Conservation (phyloP, 495 filamentous ascomycete species). For the Penicillium subrubescens region DNA sequence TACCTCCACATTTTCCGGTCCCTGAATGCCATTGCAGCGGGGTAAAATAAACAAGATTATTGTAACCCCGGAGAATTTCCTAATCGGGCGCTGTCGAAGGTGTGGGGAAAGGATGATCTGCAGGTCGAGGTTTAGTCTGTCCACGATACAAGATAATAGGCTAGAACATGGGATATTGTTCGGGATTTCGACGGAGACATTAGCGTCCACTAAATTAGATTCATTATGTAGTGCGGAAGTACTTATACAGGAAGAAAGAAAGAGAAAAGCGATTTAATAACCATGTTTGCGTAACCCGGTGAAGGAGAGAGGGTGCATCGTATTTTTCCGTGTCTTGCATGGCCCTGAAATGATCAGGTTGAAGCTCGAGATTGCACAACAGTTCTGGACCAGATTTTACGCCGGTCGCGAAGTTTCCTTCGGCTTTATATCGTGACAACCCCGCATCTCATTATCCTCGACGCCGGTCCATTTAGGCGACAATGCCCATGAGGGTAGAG, state of each 20-base stretch:
- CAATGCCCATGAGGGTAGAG: constrained; percentile 34
- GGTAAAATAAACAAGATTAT: background rate
- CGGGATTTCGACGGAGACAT: background rate
- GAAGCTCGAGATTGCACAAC: background rate
- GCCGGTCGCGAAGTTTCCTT: background rate
- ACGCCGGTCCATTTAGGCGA: constrained; percentile 17
- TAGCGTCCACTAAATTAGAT: background rate
- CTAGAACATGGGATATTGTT: background rate
- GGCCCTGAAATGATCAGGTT: background rate
- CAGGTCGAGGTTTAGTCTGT: background rate
- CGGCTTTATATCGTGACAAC: background rate
- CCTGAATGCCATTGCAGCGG: background rate
- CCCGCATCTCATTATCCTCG: background rate
- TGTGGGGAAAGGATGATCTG: background rate
- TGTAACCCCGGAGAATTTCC: constrained; percentile 2
- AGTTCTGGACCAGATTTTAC: background rate
- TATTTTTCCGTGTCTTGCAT: background rate
- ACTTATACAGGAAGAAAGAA: background rate
- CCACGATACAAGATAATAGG: background rate
- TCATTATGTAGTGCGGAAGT: background rate
- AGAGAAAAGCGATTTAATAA: background rate
- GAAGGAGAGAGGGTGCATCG: background rate
- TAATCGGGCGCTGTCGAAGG: background rate
- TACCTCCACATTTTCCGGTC: background rate
- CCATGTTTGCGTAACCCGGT: background rate